Base-by-base conservation (phyloP, 192 early-diverging fungal genomes). In the Tieghemiomyces parasiticus region DNA sequence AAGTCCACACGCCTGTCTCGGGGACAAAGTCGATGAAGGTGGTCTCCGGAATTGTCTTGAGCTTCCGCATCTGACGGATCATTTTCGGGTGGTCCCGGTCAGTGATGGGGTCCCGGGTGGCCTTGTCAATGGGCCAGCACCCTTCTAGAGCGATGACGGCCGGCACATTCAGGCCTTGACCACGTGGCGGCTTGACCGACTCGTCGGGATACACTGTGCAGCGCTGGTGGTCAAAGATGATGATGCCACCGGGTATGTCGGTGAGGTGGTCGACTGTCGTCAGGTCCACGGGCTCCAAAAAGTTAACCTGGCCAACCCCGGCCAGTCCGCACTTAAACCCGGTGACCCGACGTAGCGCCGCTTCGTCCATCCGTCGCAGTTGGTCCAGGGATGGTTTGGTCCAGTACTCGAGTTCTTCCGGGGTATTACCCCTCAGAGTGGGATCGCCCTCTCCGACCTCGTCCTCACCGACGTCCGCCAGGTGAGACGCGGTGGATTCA, bases 61-160 rank as follows among this genome's bases (percentile, higher is more conserved):
- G 70, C 14, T 83, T 81, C 42, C 77, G 73, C 54, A 87, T 67
- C 58, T 89, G 86, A 47, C 75, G 73, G 54, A 81, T 74, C 60
- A 83, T 77, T 16, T 77, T 72, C 42, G 86, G 82, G 48, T 92
- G 87, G 20, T 77, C 69, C 54, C 76, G 72, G 59, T 87, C 81
- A 19, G 32, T 72, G 58, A 96, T 81, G 10, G 75, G 65, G 33
- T 79, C 67, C 25, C 83, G 78, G 0, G 90, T 86, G 0, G 67
- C 63, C 62, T 88, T 89, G 67, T 95, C 90, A n/a, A 79, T 58
- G 1, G 92, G 78, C 85, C 85, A 97, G 71, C 91, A 95, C 14
- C 74, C 62, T 24, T 84, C 74, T 47, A 99, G 75, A 25, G 78
- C 78, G 46, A 97, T 84, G 13, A 66, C 60, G 2, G 93, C 93